Conservation (phyloP, 371 early-diverging fungal genomes). For the Parasitella parasitica region DNA sequence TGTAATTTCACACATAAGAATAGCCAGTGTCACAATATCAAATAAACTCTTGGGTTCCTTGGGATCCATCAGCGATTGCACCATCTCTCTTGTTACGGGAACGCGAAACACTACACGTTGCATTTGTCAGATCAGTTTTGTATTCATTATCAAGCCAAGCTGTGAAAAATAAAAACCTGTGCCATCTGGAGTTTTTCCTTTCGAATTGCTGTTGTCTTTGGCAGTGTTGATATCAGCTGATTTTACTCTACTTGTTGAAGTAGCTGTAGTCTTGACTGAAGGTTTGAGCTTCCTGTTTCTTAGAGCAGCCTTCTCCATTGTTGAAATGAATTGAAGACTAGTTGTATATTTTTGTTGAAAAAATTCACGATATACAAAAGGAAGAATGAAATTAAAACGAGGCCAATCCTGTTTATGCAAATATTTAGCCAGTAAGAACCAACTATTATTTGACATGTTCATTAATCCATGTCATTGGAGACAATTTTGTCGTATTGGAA, state of each 20-base stretch:
- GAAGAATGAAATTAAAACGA: too few relatives aligned
- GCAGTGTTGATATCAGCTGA: neutral
- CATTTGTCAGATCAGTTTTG: neutral
- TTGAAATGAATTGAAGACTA: neutral
- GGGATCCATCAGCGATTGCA: conserved; percentile 61
- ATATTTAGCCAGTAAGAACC: neutral
- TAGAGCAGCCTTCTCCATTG: neutral
- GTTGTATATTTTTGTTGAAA: neutral
- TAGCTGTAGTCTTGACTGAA: neutral
- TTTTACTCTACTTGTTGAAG: neutral
- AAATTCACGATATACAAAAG: too few relatives aligned
- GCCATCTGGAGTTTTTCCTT: conserved; percentile 56
- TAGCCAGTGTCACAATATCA: conserved; percentile 64
- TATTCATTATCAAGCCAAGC: neutral
- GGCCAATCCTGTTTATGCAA: too few relatives aligned
- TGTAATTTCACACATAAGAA: conserved; percentile 55
- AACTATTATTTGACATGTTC: too few relatives aligned
- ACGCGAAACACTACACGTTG: conserved; percentile 49
- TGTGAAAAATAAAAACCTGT: conserved; percentile 31
- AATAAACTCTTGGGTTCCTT: conserved; percentile 63
- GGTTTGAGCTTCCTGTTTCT: conserved; percentile 23
- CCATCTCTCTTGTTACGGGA: conserved; percentile 67
- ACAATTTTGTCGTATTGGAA: neutral
- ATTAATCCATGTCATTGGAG: too few relatives aligned
- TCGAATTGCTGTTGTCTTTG: conserved; percentile 16